Evolutionary conservation across 345 rosid genomes (phyloP), one percentile per base, ranked within the genome.

Genomic region (Aquilaria sinensis): DNA sequence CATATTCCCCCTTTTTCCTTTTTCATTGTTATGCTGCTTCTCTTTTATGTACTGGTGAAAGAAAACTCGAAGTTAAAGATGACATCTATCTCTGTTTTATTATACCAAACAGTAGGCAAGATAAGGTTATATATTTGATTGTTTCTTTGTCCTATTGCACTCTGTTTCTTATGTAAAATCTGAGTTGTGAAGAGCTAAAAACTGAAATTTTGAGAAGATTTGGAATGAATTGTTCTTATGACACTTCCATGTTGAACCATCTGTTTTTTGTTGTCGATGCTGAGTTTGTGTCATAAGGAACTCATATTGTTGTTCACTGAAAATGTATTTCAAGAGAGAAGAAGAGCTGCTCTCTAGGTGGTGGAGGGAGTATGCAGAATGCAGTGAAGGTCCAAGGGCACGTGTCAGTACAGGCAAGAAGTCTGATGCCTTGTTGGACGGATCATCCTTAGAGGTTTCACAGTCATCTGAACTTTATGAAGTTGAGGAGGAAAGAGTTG

Each of bases 291-390:
- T 37, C 8, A 37, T 37, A 37, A 37, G 43, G 5, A 5, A 37
- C 33, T 55, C 47, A 57, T 14, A 31, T 31, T 37, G 48, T 60
- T 49, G 33, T 66, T 47, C 70, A 55, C 61, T 74, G 47, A 47
- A 49, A 58, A 60, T 60, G 37, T 14, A 50, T 68, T 50, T 51
- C 10, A 76, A 94, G 99, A 91, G 81, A 71, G 99, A 94, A 72
- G 97, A 91, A 67, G 99, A 88, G 65, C 70, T 94, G 82, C 88
- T 94, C 34, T 88, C 96, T 72, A 71, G 70, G 61, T 94, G 99
- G 99, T 94, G 99, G 99, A 81, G 75, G 78, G 99, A 90, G 80
- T 94, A 83, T 74, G 96, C 96, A n/a, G 99, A 94, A 73, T 88
- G 99, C 65, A 91, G 97, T 49, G 96, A 80, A 74, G 99, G 99